Conservation (phyloP, 164 flowering plant species). For the Kingdonia uniflora region DNA sequence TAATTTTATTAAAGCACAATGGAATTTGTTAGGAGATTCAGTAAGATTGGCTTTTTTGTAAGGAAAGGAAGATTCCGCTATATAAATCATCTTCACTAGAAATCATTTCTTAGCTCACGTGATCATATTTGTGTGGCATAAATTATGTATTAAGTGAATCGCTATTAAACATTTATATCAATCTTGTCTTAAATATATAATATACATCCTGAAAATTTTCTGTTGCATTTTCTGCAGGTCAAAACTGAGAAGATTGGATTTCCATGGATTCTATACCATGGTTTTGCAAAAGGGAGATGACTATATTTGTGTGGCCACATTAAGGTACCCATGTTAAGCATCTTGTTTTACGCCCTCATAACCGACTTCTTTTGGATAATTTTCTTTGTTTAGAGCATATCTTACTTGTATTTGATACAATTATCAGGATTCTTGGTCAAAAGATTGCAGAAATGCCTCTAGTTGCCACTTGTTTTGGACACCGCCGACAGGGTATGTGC, state of each 20-base stretch:
- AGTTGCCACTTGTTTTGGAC: conserved; percentile 61
- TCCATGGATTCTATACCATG: conserved; percentile 27
- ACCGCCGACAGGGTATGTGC: conserved; percentile 86
- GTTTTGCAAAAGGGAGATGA: conserved; percentile 20
- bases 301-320: conserved; percentile 19
- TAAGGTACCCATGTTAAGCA: conserved; percentile 22
- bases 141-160: too few species aligned
- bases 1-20: too few species aligned
- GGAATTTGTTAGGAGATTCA: too few species aligned
- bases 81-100: too few species aligned
- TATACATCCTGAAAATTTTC: too few species aligned
- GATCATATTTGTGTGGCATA: too few species aligned
- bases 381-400: background rate
- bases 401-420: background rate
- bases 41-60: too few species aligned
- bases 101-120: too few species aligned
- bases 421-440: conserved; percentile 47
- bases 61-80: too few species aligned
- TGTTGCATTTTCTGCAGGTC: conserved; percentile 15
- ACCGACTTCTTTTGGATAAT: background rate
- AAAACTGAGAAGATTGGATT: conserved; percentile 21
- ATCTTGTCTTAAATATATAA: too few species aligned
- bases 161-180: too few species aligned
- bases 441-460: conserved; percentile 85
- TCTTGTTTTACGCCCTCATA: too few species aligned